Percentiles rank a stretch among this genome's conserved stretches.
These are phyloP conservation scores for Barnettozyma wickerhamii DNA, from an alignment of 805 yeast genomes.

Conservation along the genomic window DNA sequence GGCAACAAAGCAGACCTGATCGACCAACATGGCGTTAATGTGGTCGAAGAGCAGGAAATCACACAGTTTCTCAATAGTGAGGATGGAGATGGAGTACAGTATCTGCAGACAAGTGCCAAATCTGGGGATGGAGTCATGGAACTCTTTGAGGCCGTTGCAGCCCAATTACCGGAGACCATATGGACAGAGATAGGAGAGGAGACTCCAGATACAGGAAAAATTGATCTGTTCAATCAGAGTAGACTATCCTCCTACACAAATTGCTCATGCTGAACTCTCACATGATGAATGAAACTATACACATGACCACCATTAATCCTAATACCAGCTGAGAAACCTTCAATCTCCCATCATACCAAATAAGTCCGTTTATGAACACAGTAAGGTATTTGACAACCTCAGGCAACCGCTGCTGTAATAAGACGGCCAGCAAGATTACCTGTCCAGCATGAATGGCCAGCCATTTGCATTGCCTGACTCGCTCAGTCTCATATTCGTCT, in stretches of 20 bases:
- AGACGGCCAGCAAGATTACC: background rate
- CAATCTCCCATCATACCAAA: background rate
- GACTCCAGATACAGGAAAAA: constrained; percentile 21
- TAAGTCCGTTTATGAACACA: constrained; percentile 2
- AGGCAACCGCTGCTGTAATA: background rate
- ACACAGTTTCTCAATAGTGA: background rate
- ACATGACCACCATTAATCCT: background rate
- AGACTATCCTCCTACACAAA: background rate
- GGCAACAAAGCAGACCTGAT: constrained; percentile 80
- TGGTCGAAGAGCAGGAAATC: constrained; percentile 20
- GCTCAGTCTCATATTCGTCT: no score
- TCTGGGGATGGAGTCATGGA: constrained; percentile 56
- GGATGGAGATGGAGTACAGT: constrained; percentile 9
- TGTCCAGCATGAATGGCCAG: background rate
- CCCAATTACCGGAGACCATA: constrained; percentile 39
- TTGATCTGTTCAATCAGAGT: constrained; percentile 26
- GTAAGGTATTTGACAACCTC: background rate
- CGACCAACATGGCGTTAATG: constrained; percentile 14
- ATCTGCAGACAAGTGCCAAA: constrained; percentile 44
- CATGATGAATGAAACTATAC: background rate
- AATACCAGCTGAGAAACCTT: background rate
- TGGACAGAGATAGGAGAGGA: constrained; percentile 18
- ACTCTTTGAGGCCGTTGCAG: constrained; percentile 39
- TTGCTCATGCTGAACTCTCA: constrained; percentile 1
- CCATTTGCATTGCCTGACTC: background rate